Percentiles rank a stretch among this genome's conserved stretches.
phyloP scores from a whole-genome alignment of 495 filamentous ascomycete species.

The Extremus antarcticus region DNA sequence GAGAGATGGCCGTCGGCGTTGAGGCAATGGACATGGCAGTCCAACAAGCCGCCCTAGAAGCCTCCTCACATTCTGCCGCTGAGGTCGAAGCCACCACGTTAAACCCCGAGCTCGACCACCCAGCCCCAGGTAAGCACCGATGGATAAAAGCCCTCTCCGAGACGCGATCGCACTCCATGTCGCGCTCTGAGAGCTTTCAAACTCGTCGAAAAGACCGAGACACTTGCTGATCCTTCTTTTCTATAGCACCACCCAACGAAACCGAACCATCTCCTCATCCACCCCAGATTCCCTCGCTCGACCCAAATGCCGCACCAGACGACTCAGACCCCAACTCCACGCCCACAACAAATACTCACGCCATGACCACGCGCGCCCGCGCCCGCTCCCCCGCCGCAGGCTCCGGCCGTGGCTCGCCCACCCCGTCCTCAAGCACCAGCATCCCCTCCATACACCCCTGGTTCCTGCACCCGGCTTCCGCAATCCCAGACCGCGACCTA shows the following conservation, averaged over 20 bases:
- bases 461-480: constrained; percentile 61
- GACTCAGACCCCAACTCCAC: background rate
- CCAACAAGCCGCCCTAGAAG: background rate
- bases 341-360: constrained; percentile 37
- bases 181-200: no score
- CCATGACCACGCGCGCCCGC: constrained; percentile 60
- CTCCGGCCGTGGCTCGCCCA: constrained; percentile 33
- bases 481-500: constrained; percentile 64
- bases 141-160: no score
- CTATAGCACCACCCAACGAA: background rate
- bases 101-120: background rate
- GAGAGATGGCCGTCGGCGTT: constrained; percentile 12
- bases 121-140: no score
- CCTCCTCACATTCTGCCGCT: no score
- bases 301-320: background rate
- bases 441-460: constrained; percentile 59
- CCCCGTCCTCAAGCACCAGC: constrained; percentile 29
- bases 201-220: no score
- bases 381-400: constrained; percentile 35
- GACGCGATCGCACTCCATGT: no score
- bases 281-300: background rate
- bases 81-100: background rate
- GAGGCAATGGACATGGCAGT: constrained; percentile 5
- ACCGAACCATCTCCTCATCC: background rate
- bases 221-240: no score